phyloP scores from a whole-genome alignment of 2,329 filamentous ascomycete species.

The Paraphoma sp. region DNA sequence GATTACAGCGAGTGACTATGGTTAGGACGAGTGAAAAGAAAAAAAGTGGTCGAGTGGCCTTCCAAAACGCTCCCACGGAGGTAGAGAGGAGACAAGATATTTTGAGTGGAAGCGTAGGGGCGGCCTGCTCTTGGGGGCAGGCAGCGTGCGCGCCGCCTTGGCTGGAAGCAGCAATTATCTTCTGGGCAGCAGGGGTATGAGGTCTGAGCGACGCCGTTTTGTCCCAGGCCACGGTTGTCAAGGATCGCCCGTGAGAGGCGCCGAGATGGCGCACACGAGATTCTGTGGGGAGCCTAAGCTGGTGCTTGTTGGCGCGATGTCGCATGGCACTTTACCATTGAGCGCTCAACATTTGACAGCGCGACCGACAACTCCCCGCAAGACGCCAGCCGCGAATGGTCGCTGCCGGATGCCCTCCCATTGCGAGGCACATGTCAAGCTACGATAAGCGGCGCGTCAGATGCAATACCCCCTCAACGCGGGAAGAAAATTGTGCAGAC shows the following conservation, averaged over 20 bases:
- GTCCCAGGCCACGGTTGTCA: conserved; percentile 2
- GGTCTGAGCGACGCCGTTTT: conserved; percentile 6
- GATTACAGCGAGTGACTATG: conserved; percentile 27
- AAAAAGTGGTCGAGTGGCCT: conserved; percentile 1
- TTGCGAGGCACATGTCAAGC: neutral
- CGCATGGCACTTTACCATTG: conserved; percentile 14
- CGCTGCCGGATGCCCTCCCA: neutral
- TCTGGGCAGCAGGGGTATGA: neutral
- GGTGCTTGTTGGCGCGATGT: conserved; percentile 11
- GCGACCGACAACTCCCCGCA: neutral
- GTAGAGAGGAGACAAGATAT: conserved; percentile 10
- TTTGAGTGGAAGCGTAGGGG: conserved; percentile 13
- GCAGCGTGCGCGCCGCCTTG: conserved; percentile 8
- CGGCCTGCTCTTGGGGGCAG: conserved; percentile 4
- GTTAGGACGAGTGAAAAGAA: conserved; percentile 11
- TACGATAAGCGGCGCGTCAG: neutral
- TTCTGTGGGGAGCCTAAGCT: conserved; percentile 24
- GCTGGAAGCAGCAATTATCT: conserved; percentile 17
- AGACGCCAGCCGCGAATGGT: neutral
- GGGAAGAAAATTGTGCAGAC: neutral
- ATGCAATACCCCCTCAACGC: conserved; percentile 1
- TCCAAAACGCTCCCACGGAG: neutral
- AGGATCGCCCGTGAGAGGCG: conserved; percentile 14
- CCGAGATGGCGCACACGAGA: conserved; percentile 30
- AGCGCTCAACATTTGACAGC: neutral